phyloP scores from a whole-genome alignment of 2,329 filamentous ascomycete genomes.

The Thelonectria rubi region DNA sequence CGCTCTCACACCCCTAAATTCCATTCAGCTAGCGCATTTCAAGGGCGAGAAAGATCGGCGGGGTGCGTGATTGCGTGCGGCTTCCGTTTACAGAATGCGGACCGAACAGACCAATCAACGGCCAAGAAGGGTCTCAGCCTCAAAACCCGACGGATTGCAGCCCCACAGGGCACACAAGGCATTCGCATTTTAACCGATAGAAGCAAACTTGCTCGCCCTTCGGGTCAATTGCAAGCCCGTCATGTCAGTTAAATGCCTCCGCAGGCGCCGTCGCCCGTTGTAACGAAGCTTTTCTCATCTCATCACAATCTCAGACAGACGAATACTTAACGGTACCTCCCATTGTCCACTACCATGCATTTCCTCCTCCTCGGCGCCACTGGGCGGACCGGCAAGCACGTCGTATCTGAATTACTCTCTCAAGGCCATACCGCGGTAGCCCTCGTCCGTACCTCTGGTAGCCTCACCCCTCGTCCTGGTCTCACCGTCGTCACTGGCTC shows the following conservation, averaged over 20 bases:
- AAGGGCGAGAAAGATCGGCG: slow-evolving; percentile 6
- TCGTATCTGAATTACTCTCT: slow-evolving; percentile 50
- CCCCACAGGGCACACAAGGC: too few species aligned
- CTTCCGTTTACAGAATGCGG: slow-evolving; percentile 13
- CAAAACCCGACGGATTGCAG: too few species aligned
- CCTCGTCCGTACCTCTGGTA: slow-evolving; percentile 47
- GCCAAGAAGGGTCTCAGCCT: too few species aligned
- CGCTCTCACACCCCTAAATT: too few species aligned
- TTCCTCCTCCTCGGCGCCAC: slow-evolving; percentile 55
- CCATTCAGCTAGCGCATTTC: slow-evolving; percentile 1
- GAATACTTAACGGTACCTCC: slow-evolving; percentile 10
- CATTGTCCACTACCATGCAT: slow-evolving; percentile 45
- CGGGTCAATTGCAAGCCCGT: too few species aligned
- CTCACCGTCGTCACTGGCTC: slow-evolving; percentile 48
- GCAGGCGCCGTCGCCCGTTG: not conserved
- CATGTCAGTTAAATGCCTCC: slow-evolving; percentile 16
- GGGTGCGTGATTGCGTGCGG: not conserved
- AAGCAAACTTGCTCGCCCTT: too few species aligned
- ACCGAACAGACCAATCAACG: slow-evolving; percentile 34
- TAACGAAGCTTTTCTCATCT: slow-evolving; percentile 1
- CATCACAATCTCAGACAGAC: slow-evolving; percentile 1
- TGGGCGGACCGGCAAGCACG: slow-evolving; percentile 54
- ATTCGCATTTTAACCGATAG: too few species aligned
- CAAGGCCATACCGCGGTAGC: slow-evolving; percentile 51
- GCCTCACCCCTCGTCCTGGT: slow-evolving; percentile 30